Conservation (phyloP, 1,139 yeast genomes). For the Saccharomyces hybrid region DNA sequence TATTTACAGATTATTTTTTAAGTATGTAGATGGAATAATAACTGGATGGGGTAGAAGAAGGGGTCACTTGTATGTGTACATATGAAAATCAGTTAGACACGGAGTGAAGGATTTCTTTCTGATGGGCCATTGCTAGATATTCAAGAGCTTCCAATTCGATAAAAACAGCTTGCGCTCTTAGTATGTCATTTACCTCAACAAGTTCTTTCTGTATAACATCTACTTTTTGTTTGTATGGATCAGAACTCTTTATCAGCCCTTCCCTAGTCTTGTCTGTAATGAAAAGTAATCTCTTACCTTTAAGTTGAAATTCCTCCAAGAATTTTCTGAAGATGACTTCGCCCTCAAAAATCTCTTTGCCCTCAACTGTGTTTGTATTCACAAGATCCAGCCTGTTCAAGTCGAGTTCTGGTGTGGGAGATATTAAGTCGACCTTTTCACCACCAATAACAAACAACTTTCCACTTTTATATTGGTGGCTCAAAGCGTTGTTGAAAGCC, state of each 20-base stretch:
- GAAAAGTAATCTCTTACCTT: slow-evolving; percentile 55
- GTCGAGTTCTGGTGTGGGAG: slow-evolving; percentile 24
- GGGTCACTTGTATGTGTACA: slow-evolving; percentile 1
- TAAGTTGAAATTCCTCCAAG: slow-evolving; percentile 48
- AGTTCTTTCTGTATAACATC: slow-evolving; percentile 70
- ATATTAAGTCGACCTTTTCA: slow-evolving; percentile 27
- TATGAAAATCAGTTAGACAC: not conserved
- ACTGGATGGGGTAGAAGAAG: not conserved
- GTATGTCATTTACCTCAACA: slow-evolving; percentile 74
- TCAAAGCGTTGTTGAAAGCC: slow-evolving; percentile 76
- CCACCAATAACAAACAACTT: slow-evolving; percentile 63
- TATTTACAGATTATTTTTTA: not conserved
- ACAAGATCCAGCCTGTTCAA: slow-evolving; percentile 20
- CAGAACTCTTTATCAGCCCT: slow-evolving; percentile 33
- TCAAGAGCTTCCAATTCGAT: slow-evolving; percentile 71
- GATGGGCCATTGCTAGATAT: slow-evolving; percentile 34
- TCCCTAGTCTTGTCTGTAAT: slow-evolving; percentile 36
- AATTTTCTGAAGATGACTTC: slow-evolving; percentile 52
- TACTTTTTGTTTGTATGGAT: slow-evolving; percentile 44
- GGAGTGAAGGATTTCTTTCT: not conserved
- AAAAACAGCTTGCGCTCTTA: slow-evolving; percentile 70
- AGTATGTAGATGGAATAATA: not conserved
- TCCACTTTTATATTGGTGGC: slow-evolving; percentile 73
- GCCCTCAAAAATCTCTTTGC: slow-evolving; percentile 32
- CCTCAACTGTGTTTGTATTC: slow-evolving; percentile 3